Evolutionary conservation across 1,139 yeast genomes (phyloP), one percentile per base, ranked within the genome.

Genomic region (Taphrina sp.): DNA sequence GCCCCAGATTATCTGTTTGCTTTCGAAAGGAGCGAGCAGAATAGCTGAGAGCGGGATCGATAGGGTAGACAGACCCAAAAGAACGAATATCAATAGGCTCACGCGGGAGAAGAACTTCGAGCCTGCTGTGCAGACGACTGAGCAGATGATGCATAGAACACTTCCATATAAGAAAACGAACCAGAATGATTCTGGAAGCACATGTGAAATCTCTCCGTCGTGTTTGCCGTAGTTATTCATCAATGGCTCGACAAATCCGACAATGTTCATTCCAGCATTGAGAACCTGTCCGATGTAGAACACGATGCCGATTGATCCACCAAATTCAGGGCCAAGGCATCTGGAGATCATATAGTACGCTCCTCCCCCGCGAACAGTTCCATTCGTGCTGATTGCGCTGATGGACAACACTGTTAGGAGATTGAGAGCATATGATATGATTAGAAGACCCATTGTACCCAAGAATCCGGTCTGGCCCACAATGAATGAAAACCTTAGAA

Each of bases 291-390:
- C 94, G 54, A 85, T 74, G 65, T 80, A 85, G 67, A 85, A 85
- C 26, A 85, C 84, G 19, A 85, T 75, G 1, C 94, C 94, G 56
- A 85, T 84, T n/a, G 87, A 80, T 3, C 92, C 94, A 5, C 94
- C 94, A 67, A 85, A 85, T 64, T 85, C 94, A 4, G 90, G 90
- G 0, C 94, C 94, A 58, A 85, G 72, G 16, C 86, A 80, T 59
- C 94, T 71, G 28, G 86, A 80, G 58, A 85, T 82, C 92, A 85
- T 85, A 65, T 83, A 85, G 67, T 85, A 85, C 0, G 92, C 89
- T 17, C 94, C 94, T 3, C 94, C 94, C 17, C 94, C 92, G 63
- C 81, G 79, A 8, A 85, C 94, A 0, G 87, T 83, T 4, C 94
- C 94, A 66, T 85, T 85, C 1, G 94, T 85, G 5, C 90, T 83